Evolutionary conservation across 768 basidiomycete genomes (phyloP), one percentile per base, ranked within the genome.

Genomic region (Cubamyces sp.): DNA sequence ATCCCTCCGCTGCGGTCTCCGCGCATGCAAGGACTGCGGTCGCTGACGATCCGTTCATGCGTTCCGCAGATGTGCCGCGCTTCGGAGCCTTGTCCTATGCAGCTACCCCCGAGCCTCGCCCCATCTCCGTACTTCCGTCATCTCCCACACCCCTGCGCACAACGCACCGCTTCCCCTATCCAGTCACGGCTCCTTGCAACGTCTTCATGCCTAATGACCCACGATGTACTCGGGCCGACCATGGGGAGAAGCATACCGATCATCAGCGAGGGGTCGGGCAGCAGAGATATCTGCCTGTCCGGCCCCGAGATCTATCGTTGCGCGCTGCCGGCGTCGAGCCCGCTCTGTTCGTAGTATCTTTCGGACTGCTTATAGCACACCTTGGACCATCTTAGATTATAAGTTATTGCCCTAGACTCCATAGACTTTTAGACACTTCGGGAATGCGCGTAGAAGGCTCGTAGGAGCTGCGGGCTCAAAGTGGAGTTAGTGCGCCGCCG

Each of bases 71-170:
- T 48, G 48, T 42, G 25, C 56, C 37, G 37, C 28, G 57, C 48
- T 58, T 26, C 48, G 57, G 50, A n/a, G 57, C 49, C 26, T 34
- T 21, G 57, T 43, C 37, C 49, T 59, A 59, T 59, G 57, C 57
- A 6, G 34, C 34, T 34, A 34, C 34, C 34, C 4, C 34, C 34
- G 34, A 34, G 34, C 34, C 34, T 34, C 34, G 34, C 34, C 34
- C 34, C 34, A 34, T 34, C 34, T 34, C 34, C 34, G 9, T 34
- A 11, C 9, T 11, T 34, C 34, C 34, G 11, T 34, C 34, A 34
- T 34, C 34, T 34, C 34, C 34, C 34, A 34, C 34, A 34, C 34
- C 9, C 34, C 9, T 34, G 34, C 34, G 34, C 34, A 34, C 6
- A 34, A 34, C 34, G 34, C 34, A 1, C 34, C 4, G 34, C 9